phyloP scores from a whole-genome alignment of 1,139 yeast genomes.

The Scheffersomyces quercinus region DNA sequence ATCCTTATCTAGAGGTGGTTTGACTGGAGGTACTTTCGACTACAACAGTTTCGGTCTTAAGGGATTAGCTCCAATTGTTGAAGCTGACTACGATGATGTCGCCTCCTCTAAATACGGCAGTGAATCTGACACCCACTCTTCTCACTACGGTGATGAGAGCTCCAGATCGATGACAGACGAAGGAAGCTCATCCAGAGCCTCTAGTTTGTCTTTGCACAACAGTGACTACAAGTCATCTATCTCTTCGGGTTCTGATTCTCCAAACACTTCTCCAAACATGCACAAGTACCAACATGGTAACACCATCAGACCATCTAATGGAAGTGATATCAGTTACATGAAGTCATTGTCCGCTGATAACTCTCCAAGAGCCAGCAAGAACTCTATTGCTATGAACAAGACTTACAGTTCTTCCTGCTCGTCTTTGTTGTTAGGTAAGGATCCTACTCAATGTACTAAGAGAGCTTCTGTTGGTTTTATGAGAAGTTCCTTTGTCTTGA shows the following conservation, averaged over 20 bases:
- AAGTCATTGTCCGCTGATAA: constrained; percentile 9
- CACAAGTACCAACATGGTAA: constrained; percentile 8
- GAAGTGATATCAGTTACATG: constrained; percentile 15
- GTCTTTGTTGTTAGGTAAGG: constrained; percentile 6
- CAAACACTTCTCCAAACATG: constrained; percentile 14
- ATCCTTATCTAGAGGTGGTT: neutral
- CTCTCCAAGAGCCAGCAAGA: constrained; percentile 1
- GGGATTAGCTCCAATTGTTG: constrained; percentile 45
- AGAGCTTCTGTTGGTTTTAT: constrained; percentile 27
- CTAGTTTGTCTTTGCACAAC: constrained; percentile 44
- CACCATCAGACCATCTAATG: constrained; percentile 10
- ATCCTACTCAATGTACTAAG: constrained; percentile 9
- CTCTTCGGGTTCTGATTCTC: constrained; percentile 15
- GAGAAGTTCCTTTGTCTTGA: constrained; percentile 29
- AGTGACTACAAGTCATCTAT: constrained; percentile 34
- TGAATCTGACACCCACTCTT: constrained; percentile 23
- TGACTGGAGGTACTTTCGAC: constrained; percentile 20
- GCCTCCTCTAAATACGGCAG: constrained; percentile 39
- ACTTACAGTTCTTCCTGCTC: constrained; percentile 7
- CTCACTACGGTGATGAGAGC: constrained; percentile 17
- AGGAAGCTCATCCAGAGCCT: constrained; percentile 34
- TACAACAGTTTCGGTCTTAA: constrained; percentile 32
- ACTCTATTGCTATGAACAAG: constrained; percentile 1
- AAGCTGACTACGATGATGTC: constrained; percentile 31
- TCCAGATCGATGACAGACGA: constrained; percentile 14